Base-by-base conservation (phyloP, 768 basidiomycete genomes). In the Leucosporidium yakuticum region DNA sequence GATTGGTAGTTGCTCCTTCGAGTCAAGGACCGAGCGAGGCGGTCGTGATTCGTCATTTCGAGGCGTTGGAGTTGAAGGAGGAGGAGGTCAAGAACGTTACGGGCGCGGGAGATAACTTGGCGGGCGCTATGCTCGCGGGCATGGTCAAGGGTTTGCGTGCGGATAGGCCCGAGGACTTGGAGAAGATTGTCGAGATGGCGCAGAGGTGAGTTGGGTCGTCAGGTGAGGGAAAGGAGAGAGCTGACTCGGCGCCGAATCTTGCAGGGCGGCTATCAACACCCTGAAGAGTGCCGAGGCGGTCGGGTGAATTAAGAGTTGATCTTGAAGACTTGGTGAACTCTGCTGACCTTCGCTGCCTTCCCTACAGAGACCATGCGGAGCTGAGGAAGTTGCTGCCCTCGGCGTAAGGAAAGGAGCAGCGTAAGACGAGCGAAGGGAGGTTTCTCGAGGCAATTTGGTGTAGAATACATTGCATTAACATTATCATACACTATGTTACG, bases 31-130 rank as follows among this genome's bases (percentile, higher is more conserved):
- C 81, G 21, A 77, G 77, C 12, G 83, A 84, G 65, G 78, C 83
- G 6, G 76, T 91, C 12, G 82, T 89, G 9, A 57, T 94, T 36
- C 85, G 86, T 51, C 88, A 93, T 76, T 91, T 88, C 77, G 85
- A 89, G 17, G 82, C 90, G 12, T 73, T 83, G 23, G 5, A 20
- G 8, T 79, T 84, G 15, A 74, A 68, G 5, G 73, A 85, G 9
- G 76, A 77, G 21, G 74, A 77, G 31, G 74, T 81, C 15, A 79
- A 87, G 27, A 93, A 87, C 72, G 90, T 91, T 14, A 97, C 94
- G 0, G 95, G 95, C 2, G 93, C 90, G 1, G 94, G 94, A 0
- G 94, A 97, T 79, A 87, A 90, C 4, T 84, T 96, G 31, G 92
- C 90, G 2, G 94, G 93, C 9, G 85, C 88, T 2, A 75, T 96